Conservation (phyloP, 2,329 filamentous ascomycete genomes). For the Aureobasidium subglaciale region DNA sequence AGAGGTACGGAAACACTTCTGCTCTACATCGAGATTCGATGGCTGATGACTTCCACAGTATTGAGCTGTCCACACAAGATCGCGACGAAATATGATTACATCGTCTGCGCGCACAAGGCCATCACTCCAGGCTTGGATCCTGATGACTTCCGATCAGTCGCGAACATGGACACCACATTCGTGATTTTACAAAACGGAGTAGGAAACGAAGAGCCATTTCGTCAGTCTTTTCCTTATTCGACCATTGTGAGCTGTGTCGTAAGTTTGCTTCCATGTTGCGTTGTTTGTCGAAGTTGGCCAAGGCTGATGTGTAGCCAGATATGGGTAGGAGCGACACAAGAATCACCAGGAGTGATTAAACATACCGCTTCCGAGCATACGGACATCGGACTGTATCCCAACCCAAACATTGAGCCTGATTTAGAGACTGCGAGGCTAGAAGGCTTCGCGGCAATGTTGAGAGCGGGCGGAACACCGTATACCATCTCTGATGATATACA, state of each 20-base stretch:
- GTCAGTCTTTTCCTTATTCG: slow-evolving; percentile 40
- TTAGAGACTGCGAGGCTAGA: slow-evolving; percentile 34
- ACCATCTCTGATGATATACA: slow-evolving; percentile 49
- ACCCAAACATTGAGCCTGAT: slow-evolving; percentile 23
- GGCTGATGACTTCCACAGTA: slow-evolving; percentile 24
- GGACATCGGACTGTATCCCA: slow-evolving; percentile 48
- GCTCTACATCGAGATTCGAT: too few species aligned
- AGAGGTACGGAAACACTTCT: too few species aligned
- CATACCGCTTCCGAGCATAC: slow-evolving; percentile 49
- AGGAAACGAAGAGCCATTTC: slow-evolving; percentile 52
- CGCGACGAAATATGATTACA: slow-evolving; percentile 36
- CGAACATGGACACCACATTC: slow-evolving; percentile 43
- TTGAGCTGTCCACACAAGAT: slow-evolving; percentile 31
- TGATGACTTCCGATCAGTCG: slow-evolving; percentile 21
- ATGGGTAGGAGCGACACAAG: slow-evolving; percentile 49
- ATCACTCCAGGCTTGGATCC: slow-evolving; percentile 35
- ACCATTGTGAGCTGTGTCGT: slow-evolving; percentile 51
- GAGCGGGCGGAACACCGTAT: slow-evolving; percentile 39
- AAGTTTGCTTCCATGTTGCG: not conserved
- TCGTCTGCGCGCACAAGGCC: slow-evolving; percentile 42
- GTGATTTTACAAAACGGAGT: slow-evolving; percentile 60
- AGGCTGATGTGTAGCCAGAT: slow-evolving; percentile 22
- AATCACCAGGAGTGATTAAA: slow-evolving; percentile 41
- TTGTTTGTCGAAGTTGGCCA: too few species aligned
- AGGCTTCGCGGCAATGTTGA: slow-evolving; percentile 38